A percentile compares a stretch with the other conserved stretches of the same genome.
phyloP scores from a whole-genome alignment of 495 filamentous ascomycete species.

The Cudoniella acicularis region DNA sequence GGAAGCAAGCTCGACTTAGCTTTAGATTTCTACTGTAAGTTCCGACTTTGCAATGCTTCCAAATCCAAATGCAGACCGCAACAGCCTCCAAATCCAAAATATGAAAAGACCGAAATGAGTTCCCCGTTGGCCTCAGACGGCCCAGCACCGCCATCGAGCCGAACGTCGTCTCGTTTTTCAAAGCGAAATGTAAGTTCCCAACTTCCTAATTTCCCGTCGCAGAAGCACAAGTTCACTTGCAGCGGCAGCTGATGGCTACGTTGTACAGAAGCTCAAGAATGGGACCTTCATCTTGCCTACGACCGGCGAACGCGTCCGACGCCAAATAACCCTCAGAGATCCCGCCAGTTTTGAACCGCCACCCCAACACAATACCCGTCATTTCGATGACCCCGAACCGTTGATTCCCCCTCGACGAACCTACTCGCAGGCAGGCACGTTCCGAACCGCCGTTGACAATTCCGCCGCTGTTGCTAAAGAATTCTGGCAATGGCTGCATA shows the following conservation, averaged over 20 bases:
- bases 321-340: constrained; percentile 52
- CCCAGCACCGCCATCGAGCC: constrained; percentile 16
- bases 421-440: constrained; percentile 26
- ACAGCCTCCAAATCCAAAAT: neutral
- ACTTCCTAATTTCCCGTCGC: no score
- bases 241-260: neutral
- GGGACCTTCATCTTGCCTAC: constrained; percentile 57
- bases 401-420: constrained; percentile 18
- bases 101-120: constrained; percentile 26
- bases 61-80: neutral
- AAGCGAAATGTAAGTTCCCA: constrained; percentile 22
- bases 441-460: constrained; percentile 27
- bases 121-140: constrained; percentile 20
- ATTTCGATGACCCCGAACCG: constrained; percentile 5
- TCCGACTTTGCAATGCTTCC: neutral
- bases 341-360: constrained; percentile 28
- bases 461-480: constrained; percentile 23
- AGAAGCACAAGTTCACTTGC: neutral
- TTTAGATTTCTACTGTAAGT: neutral
- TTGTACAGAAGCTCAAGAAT: constrained; percentile 45
- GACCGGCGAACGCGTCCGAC: constrained; percentile 57
- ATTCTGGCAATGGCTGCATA: constrained; percentile 40
- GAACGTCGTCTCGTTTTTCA: constrained; percentile 11
- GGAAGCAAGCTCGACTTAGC: no score
- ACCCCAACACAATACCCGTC: constrained; percentile 9